phyloP scores from a whole-genome alignment of 352 stramenopile species.

The Pythium aristosporum region DNA sequence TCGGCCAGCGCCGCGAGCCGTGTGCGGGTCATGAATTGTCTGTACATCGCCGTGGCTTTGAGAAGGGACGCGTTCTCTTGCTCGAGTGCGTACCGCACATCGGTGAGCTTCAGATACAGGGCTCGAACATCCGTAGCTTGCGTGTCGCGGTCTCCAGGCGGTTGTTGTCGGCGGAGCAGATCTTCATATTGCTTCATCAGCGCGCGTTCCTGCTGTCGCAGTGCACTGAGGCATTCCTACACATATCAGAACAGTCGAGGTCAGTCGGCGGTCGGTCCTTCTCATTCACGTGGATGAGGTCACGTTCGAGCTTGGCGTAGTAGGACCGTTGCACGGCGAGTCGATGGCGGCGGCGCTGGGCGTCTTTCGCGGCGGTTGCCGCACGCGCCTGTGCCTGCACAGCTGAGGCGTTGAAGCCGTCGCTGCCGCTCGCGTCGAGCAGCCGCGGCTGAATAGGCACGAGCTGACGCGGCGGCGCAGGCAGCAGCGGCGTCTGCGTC shows the following conservation, averaged over 20 bases:
- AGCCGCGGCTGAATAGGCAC: slow-evolving; percentile 29
- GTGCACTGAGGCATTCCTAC: slow-evolving; percentile 35
- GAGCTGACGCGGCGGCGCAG: slow-evolving; percentile 18
- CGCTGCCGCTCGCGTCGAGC: neutral
- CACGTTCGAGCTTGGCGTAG: slow-evolving; percentile 32
- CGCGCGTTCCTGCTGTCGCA: slow-evolving; percentile 31
- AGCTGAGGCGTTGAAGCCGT: neutral
- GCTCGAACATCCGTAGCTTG: slow-evolving; percentile 2
- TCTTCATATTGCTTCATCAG: slow-evolving; percentile 34
- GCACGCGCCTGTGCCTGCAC: slow-evolving; percentile 6
- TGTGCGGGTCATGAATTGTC: slow-evolving; percentile 34
- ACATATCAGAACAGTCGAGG: neutral
- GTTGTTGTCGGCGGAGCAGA: neutral
- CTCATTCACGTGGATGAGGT: neutral
- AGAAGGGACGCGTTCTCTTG: slow-evolving; percentile 33
- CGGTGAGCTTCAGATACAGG: slow-evolving; percentile 32
- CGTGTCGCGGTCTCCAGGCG: neutral
- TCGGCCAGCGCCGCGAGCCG: slow-evolving; percentile 8
- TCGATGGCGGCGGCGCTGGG: slow-evolving; percentile 20
- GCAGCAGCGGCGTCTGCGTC: neutral
- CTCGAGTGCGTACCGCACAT: slow-evolving; percentile 31
- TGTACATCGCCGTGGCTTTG: slow-evolving; percentile 26
- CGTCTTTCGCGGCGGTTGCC: slow-evolving; percentile 1
- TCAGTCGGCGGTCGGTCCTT: neutral
- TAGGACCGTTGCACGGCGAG: slow-evolving; percentile 41